phyloP scores from a whole-genome alignment of 371 early-diverging fungal genomes.

The Fennellomyces sp. region DNA sequence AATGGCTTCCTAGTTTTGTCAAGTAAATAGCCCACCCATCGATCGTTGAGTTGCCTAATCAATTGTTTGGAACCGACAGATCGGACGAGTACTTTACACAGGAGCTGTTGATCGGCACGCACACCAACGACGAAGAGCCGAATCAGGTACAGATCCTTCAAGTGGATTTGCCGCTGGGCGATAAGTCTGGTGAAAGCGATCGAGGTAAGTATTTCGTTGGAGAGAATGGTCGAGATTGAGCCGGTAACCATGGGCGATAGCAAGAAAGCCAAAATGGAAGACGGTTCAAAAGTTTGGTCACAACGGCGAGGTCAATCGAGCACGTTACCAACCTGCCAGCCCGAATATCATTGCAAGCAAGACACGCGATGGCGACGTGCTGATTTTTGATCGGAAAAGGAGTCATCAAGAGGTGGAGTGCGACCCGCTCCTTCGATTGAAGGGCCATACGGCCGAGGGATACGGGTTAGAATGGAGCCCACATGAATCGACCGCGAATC shows the following conservation, averaged over 20 bases:
- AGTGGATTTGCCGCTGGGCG: conserved; percentile 86
- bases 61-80: not conserved
- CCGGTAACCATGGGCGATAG: no score
- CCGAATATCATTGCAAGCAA: conserved; percentile 96
- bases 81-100: conserved; percentile 91
- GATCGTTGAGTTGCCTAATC: not conserved
- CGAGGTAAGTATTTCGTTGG: conserved; percentile 51
- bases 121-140: conserved; percentile 95
- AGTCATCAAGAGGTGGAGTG: conserved; percentile 90
- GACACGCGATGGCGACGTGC: conserved; percentile 89
- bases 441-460: conserved; percentile 96
- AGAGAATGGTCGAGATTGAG: not conserved
- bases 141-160: conserved; percentile 95
- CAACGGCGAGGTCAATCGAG: conserved; percentile 96
- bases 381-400: conserved; percentile 96
- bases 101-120: conserved; percentile 92
- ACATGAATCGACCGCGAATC: conserved; percentile 57
- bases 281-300: conserved; percentile 84
- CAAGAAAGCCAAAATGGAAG: conserved; percentile 11
- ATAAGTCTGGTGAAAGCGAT: conserved; percentile 75
- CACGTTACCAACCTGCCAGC: conserved; percentile 95
- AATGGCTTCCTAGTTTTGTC: conserved; percentile 98
- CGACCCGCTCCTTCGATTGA: conserved; percentile 85
- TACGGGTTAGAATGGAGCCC: conserved; percentile 84
- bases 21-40: conserved; percentile 46